These are phyloP conservation scores for Psilocybe azurescens DNA, from an alignment of 768 basidiomycete genomes.

Conservation along the genomic window DNA sequence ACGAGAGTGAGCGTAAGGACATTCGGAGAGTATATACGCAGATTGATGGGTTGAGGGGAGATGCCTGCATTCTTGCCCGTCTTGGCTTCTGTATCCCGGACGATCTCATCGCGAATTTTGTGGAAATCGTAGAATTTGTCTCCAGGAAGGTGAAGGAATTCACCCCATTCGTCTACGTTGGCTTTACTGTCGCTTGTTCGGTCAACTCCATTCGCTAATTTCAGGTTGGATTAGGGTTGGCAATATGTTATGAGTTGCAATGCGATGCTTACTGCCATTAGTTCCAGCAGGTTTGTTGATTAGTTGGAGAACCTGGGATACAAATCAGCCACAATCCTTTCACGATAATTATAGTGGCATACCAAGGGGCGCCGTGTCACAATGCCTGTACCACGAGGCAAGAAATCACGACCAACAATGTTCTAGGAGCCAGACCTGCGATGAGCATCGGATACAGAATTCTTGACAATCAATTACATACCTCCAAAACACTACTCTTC, in stretches of 20 bases:
- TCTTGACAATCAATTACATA: conserved; percentile 34
- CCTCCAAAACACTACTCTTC: conserved; percentile 93
- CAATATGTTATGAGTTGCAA: neutral
- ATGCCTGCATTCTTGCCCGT: conserved; percentile 99
- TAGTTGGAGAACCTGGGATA: conserved; percentile 85
- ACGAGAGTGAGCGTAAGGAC: conserved; percentile 97
- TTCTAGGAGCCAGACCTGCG: conserved; percentile 56
- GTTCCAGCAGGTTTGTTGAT: conserved; percentile 78
- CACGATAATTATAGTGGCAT: conserved; percentile 27
- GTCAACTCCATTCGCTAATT: conserved; percentile 52
- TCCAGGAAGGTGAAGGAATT: conserved; percentile 94
- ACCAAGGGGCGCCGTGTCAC: conserved; percentile 97
- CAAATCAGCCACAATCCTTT: conserved; percentile 5
- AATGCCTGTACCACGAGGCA: conserved; percentile 98
- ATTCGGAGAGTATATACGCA: conserved; percentile 96
- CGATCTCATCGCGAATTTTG: conserved; percentile 96
- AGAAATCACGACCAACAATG: conserved; percentile 97
- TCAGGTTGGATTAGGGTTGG: conserved; percentile 24
- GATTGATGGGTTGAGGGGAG: conserved; percentile 95
- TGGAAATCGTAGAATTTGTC: conserved; percentile 98
- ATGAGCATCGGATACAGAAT: conserved; percentile 11
- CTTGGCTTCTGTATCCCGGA: conserved; percentile 97
- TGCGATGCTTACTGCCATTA: conserved; percentile 26
- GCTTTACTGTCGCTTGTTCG: conserved; percentile 71
- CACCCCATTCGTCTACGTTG: conserved; percentile 98